Percentiles rank a stretch among this genome's conserved stretches.
Conservation (phyloP, 2,329 filamentous ascomycete genomes). For the Teratosphaeria epicoccoides region DNA sequence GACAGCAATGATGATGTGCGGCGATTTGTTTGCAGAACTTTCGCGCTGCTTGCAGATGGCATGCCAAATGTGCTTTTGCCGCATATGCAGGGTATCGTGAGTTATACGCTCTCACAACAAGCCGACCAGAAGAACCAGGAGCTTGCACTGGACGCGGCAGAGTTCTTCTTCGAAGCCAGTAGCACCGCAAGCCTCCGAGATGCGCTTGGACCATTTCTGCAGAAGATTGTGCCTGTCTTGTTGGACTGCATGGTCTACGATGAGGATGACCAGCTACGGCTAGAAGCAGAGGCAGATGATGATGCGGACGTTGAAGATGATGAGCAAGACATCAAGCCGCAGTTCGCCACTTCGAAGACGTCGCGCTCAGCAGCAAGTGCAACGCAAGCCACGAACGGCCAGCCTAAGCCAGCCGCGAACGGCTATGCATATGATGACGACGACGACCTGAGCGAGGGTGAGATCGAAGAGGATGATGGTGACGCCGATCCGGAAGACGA, state of each 20-base stretch:
- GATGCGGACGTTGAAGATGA: conserved; percentile 89
- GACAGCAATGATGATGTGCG: conserved; percentile 75
- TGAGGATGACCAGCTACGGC: conserved; percentile 77
- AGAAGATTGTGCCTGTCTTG: conserved; percentile 79
- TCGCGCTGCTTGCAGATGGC: conserved; percentile 84
- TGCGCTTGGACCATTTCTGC: conserved; percentile 64
- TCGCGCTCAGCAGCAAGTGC: conserved; percentile 45
- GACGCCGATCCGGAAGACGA: conserved; percentile 71
- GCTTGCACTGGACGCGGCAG: conserved; percentile 83
- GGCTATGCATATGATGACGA: conserved; percentile 41
- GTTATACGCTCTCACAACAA: conserved; percentile 88
- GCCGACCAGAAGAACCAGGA: conserved; percentile 72
- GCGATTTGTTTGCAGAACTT: conserved; percentile 83
- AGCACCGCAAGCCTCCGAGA: conserved; percentile 75
- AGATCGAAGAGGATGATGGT: conserved; percentile 62
- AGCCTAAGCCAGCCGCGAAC: conserved; percentile 34
- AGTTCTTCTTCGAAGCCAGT: conserved; percentile 92
- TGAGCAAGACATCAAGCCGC: conserved; percentile 80
- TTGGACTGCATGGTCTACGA: conserved; percentile 94
- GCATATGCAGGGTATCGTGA: conserved; percentile 76
- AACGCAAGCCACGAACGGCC: conserved; percentile 42
- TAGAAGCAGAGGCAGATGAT: conserved; percentile 66
- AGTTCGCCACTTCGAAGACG: conserved; percentile 59
- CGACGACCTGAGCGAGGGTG: conserved; percentile 82
- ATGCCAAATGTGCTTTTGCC: conserved; percentile 83